Percentiles rank a stretch among this genome's conserved stretches.
These are phyloP conservation scores for Paracoccidioides lutzii DNA, from an alignment of 2,329 filamentous ascomycete species.

Conservation along the genomic window DNA sequence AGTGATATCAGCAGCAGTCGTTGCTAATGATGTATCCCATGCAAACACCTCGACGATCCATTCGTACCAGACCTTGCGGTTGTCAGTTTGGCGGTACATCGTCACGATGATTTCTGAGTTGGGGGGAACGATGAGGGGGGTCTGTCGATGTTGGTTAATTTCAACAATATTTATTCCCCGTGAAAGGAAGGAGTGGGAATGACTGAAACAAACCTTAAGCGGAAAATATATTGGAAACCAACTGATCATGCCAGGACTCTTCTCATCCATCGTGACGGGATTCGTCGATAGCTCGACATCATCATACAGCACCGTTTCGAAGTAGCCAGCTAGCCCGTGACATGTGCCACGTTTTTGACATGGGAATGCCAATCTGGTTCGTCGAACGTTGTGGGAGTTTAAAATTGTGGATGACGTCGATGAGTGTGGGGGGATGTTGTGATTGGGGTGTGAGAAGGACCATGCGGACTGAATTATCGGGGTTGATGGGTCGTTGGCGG, in stretches of 20 bases:
- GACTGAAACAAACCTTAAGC: constrained; percentile 54
- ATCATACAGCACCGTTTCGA: constrained; percentile 85
- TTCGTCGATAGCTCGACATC: constrained; percentile 83
- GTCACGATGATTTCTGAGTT: constrained; percentile 75
- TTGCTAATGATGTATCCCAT: constrained; percentile 16
- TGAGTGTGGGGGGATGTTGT: constrained; percentile 23
- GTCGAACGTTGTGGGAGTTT: constrained; percentile 85
- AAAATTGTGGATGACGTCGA: constrained; percentile 41
- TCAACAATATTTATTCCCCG: not conserved
- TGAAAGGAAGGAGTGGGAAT: constrained; percentile 1
- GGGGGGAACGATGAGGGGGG: constrained; percentile 72
- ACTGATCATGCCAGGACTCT: constrained; percentile 96
- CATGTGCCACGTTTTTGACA: constrained; percentile 68
- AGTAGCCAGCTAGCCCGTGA: constrained; percentile 87
- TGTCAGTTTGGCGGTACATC: constrained; percentile 94
- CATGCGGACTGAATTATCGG: constrained; percentile 33
- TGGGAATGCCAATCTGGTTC: constrained; percentile 64
- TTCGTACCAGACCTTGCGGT: constrained; percentile 96
- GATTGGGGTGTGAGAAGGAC: constrained; percentile 33
- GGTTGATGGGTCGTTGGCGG: constrained; percentile 21
- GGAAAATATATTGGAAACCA: constrained; percentile 99
- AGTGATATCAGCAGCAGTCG: constrained; percentile 8
- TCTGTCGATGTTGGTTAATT: constrained; percentile 37
- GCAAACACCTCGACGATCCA: constrained; percentile 83
- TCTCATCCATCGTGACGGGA: constrained; percentile 77